Evolutionary conservation across 306 rosid genomes (phyloP), one percentile per base, ranked within the genome.

Genomic region (Hylodesmum podocarpum): DNA sequence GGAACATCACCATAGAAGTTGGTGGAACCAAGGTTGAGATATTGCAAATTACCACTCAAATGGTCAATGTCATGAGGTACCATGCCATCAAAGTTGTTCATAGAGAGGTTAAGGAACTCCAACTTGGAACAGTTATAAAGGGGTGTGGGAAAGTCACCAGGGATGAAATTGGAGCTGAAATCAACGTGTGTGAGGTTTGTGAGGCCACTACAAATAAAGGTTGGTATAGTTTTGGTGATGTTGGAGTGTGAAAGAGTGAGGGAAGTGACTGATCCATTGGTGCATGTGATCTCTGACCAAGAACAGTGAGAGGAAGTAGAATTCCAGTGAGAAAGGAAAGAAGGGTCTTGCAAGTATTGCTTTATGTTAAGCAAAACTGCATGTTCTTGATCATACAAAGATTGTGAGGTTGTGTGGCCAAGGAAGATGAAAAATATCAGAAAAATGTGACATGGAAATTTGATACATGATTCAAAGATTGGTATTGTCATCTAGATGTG

Each of bases 241-340:
- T 66, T 80, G 65, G 2, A 15, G 0, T 67, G 12, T 6, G 76
- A 66, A 13, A 80, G 80, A 14, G 71, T 73, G 27, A 80, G 68
- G 53, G 65, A 29, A 33, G 76, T 80, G 65, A 80, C 66, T 16
- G 46, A 80, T 18, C 14, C 75, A 21, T n/a, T 24, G 7, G 27
- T 74, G 40, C 84, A 80, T 39, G 29, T 80, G 55, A 80, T 74
- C 47, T 74, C 92, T 0, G 82, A 70, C 97, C 92, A 92, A 24
- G 77, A 16, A 74, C 96, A 92, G n/a, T 87, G 89, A 31, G 88
- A 79, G 12, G 80, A 37, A 36, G 54, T 81, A 25, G 90, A 80
- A 62, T 14, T 74, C 84, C 84, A 80, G 14, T 80, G 80, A 16
- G 24, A 66, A 12, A 80, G 76, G 5, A 57, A 25, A 31, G 47